A percentile compares a stretch with the other conserved stretches of the same genome.
Evolutionary conservation across 768 basidiomycete species (phyloP).

Genomic region (Leucosporidium creatinivorum): DNA sequence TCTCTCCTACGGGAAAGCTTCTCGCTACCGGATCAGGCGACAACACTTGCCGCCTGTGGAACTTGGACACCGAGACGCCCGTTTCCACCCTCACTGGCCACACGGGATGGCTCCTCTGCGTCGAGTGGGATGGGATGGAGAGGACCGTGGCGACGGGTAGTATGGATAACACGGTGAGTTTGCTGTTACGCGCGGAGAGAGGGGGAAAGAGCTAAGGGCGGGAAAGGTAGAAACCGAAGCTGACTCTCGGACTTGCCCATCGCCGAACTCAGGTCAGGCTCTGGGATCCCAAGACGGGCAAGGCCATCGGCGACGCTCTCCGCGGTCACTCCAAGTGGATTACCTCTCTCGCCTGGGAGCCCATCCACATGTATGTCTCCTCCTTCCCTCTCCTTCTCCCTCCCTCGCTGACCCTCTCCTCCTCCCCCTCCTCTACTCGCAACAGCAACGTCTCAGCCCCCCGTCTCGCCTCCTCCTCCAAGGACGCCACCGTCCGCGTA

Average conservation of each 20-base stretch:
- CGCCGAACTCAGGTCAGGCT: constrained; percentile 55
- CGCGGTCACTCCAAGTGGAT: constrained; percentile 96
- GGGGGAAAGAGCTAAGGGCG: too few relatives aligned
- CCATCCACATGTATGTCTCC: constrained; percentile 69
- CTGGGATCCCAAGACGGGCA: constrained; percentile 91
- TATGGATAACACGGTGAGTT: constrained; percentile 79
- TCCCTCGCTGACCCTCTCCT: constrained; percentile 20
- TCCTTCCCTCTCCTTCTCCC: not conserved
- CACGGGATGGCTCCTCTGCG: constrained; percentile 91
- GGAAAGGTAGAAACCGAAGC: not conserved
- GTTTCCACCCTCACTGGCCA: constrained; percentile 81
- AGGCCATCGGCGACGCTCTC: constrained; percentile 76
- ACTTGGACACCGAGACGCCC: constrained; percentile 84
- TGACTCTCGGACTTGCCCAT: not conserved
- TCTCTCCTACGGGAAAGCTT: constrained; percentile 83
- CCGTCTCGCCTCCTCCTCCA: constrained; percentile 87
- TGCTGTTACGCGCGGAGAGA: too few relatives aligned
- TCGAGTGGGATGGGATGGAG: constrained; percentile 94
- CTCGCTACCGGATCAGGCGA: constrained; percentile 95
- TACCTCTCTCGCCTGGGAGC: constrained; percentile 90
- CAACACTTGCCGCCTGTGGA: constrained; percentile 86
- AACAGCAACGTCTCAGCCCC: constrained; percentile 71
- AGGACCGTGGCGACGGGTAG: constrained; percentile 85
- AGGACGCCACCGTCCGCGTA: constrained; percentile 91
- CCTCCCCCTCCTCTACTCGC: not conserved